These are phyloP conservation scores for Sedum album DNA, from an alignment of 164 flowering plant species.

Conservation along the genomic window DNA sequence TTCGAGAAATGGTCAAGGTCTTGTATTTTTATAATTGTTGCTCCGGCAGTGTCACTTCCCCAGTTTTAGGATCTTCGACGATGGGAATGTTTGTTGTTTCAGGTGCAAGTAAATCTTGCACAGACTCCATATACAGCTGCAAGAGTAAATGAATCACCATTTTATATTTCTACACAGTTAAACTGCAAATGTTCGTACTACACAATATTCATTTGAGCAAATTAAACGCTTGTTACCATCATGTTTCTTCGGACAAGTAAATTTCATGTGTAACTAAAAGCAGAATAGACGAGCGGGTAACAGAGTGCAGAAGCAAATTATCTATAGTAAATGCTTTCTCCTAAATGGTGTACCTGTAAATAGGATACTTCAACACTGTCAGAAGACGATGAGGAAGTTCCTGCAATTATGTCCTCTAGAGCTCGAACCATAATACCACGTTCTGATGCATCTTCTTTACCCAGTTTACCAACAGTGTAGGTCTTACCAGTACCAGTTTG, in stretches of 20 bases:
- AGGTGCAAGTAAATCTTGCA: slow-evolving; percentile 84
- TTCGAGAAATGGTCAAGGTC: slow-evolving; percentile 57
- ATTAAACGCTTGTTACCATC: neutral
- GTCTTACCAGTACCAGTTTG: too few relatives aligned
- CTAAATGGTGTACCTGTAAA: slow-evolving; percentile 52
- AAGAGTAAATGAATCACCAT: neutral
- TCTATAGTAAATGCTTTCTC: neutral
- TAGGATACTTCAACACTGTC: slow-evolving; percentile 61
- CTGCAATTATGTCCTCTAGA: slow-evolving; percentile 17
- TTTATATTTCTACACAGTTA: too few relatives aligned
- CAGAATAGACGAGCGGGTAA: neutral
- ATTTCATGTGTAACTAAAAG: neutral
- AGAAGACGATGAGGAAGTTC: slow-evolving; percentile 38
- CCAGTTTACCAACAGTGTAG: too few relatives aligned
- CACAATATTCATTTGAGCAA: neutral
- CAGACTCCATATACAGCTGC: slow-evolving; percentile 81
- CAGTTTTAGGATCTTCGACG: slow-evolving; percentile 73
- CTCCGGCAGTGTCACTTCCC: slow-evolving; percentile 72
- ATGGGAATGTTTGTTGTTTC: slow-evolving; percentile 70
- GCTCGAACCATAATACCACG: too few relatives aligned
- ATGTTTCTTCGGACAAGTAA: neutral
- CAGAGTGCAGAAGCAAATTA: neutral
- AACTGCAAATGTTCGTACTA: too few relatives aligned
- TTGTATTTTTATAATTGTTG: slow-evolving; percentile 41
- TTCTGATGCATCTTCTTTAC: too few relatives aligned